A percentile compares a stretch with the other conserved stretches of the same genome.
Evolutionary conservation across 208 protist species (phyloP).

Genomic region (Entamoeba moshkovskii): DNA sequence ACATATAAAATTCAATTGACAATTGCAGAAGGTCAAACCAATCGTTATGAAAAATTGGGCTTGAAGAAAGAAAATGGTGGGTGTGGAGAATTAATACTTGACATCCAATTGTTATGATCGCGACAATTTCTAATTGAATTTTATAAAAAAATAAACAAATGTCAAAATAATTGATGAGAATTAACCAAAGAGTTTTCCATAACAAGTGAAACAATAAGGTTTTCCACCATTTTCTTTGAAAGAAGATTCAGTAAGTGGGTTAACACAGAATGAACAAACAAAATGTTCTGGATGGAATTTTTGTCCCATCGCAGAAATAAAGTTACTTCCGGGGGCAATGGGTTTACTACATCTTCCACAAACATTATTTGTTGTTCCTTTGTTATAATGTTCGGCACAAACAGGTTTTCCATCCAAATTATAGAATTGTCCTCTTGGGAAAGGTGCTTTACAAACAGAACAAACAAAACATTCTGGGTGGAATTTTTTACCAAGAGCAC

Average conservation of each 20-base stretch:
- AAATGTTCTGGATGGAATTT: slow-evolving; percentile 49
- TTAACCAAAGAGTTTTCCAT: no score
- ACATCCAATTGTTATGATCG: no score
- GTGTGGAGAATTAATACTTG: no score
- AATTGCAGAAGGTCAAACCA: no score
- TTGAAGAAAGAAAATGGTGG: no score
- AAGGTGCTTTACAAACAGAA: not conserved
- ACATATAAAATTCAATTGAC: no score
- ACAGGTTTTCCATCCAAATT: not conserved
- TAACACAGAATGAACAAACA: slow-evolving; percentile 46
- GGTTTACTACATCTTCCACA: not conserved
- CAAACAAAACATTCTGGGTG: not conserved
- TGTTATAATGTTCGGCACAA: not conserved
- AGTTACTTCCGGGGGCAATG: not conserved
- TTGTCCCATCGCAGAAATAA: not conserved
- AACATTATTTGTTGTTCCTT: not conserved
- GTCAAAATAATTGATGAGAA: no score
- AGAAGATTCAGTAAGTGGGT: slow-evolving; percentile 19
- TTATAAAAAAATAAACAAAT: no score
- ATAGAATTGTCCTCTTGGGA: not conserved
- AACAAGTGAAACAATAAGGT: slow-evolving; percentile 32
- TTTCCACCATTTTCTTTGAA: slow-evolving; percentile 41
- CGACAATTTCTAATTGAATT: no score
- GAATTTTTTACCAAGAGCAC: not conserved
- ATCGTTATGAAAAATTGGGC: no score